Evolutionary conservation across 768 basidiomycete species (phyloP), one percentile per base, ranked within the genome.

Genomic region (Xerocomellus amylosporus): DNA sequence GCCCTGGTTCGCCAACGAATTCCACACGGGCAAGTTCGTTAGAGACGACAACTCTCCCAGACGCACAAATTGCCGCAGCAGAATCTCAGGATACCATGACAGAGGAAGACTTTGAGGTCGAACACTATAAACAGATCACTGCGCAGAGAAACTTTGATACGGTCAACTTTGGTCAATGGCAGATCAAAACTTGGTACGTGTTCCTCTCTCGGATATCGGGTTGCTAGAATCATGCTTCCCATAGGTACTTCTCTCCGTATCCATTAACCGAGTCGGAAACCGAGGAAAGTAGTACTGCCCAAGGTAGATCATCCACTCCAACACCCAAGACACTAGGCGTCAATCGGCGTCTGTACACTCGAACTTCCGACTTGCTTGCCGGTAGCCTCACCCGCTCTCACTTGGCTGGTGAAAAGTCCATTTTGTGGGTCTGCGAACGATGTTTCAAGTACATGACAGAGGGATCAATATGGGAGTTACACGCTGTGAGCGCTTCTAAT

Each of bases 381-480:
- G 85, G 87, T 31, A 83, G 85, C 7, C 67, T 87, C 49, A 74
- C 76, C 31, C 75, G 83, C 20, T 73, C 75, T 17, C 72, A 76
- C 44, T 68, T 65, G 17, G 53, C 65, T 15, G 78, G 74, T 4
- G 84, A 84, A 58, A 77, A 77, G 46, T 72, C 82, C 17, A 71
- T 75, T 31, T 71, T 95, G 19, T 94, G 86, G 82, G 91, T 95
- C 6, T 96, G 93, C 67, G 88, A 94, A 61, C 81, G 84, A 56
- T 99, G 96, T 74, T 97, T 98, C 85, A 98, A 97, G 74, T 99
- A 99, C 67, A 92, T 94, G 87, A 76, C 84, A 2, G 87, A 92
- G 43, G 81, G 83, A 15, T 70, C 74, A 2, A 74, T 77, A 20
- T 95, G 88, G 84, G 87, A 84, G 56, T 77, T 86, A 56, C 87